Evolutionary conservation across 1,284 basidiomycete genomes (phyloP).

Genomic region (Cystobasidium sp.): DNA sequence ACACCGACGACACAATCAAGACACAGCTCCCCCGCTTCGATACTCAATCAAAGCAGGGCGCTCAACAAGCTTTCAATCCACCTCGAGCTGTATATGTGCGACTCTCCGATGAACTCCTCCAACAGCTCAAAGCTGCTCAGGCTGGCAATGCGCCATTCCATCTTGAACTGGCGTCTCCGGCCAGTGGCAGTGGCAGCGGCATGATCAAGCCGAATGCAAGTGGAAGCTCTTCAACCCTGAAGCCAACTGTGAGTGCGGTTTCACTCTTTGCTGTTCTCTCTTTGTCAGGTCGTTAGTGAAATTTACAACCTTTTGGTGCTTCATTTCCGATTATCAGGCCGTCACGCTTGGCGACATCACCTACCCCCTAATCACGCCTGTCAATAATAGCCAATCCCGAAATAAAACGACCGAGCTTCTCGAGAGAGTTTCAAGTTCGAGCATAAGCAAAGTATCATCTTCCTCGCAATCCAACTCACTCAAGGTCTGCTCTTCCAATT

Average conservation of each 20-base stretch:
- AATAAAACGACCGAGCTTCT: slow-evolving; percentile 5
- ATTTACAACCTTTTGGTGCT: not conserved
- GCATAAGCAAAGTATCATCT: slow-evolving; percentile 8
- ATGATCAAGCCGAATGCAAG: not conserved
- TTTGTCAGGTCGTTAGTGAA: not conserved
- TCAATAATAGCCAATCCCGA: slow-evolving; percentile 6
- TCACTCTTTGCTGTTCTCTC: not conserved
- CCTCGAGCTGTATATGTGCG: slow-evolving; percentile 28
- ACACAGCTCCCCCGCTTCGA: slow-evolving; percentile 1
- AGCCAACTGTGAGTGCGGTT: not conserved
- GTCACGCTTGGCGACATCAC: slow-evolving; percentile 30
- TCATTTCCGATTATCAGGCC: slow-evolving; percentile 7
- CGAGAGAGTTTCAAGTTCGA: not conserved
- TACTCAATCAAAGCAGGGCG: not conserved
- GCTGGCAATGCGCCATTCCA: slow-evolving; percentile 18
- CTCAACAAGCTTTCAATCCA: not conserved
- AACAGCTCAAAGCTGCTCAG: slow-evolving; percentile 29
- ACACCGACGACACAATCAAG: not conserved
- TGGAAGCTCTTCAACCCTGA: not conserved
- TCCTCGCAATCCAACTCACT: slow-evolving; percentile 6
- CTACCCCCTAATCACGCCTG: slow-evolving; percentile 20
- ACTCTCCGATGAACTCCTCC: slow-evolving; percentile 26
- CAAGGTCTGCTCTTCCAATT: not conserved
- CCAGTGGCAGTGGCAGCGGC: not conserved
- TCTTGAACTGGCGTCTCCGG: slow-evolving; percentile 7